A percentile compares a stretch with the other conserved stretches of the same genome.
Evolutionary conservation across 2,329 filamentous ascomycete species (phyloP).

Genomic region (Parascedosporium putredinis): DNA sequence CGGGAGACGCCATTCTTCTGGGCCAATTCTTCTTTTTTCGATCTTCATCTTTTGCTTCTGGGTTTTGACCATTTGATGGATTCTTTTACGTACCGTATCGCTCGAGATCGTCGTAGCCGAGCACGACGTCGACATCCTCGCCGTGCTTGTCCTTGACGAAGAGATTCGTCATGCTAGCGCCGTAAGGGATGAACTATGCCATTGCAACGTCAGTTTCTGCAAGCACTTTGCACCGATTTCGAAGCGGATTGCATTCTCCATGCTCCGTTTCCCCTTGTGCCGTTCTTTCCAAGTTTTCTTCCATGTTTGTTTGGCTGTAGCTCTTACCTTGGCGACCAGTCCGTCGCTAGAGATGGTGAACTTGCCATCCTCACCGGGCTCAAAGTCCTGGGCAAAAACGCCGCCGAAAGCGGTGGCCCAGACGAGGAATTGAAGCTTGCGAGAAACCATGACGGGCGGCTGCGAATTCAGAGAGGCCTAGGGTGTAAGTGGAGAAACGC

Average conservation of each 20-base stretch:
- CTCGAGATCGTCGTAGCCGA: conserved; percentile 51
- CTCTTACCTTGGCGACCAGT: not conserved
- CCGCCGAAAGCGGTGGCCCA: not conserved
- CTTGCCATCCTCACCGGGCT: conserved; percentile 20
- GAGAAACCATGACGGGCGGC: no score
- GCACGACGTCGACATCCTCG: conserved; percentile 50
- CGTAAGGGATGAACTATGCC: conserved; percentile 44
- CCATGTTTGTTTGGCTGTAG: no score
- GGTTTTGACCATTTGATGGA: not conserved
- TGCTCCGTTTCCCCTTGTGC: no score
- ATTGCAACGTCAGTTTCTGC: not conserved
- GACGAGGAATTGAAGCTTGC: not conserved
- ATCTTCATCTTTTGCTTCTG: not conserved
- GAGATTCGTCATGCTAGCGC: conserved; percentile 50
- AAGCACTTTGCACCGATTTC: not conserved
- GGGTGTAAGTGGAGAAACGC: no score
- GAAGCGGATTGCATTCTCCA: no score
- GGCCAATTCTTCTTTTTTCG: not conserved
- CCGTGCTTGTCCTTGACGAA: conserved; percentile 54
- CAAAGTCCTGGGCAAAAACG: conserved; percentile 4
- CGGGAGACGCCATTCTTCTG: no score
- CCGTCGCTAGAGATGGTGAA: conserved; percentile 24
- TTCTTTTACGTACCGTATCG: conserved; percentile 35
- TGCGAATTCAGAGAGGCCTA: no score
- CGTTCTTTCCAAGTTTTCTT: no score